These are phyloP conservation scores for Komagataella pastoris DNA, from an alignment of 805 yeast genomes.

Conservation along the genomic window DNA sequence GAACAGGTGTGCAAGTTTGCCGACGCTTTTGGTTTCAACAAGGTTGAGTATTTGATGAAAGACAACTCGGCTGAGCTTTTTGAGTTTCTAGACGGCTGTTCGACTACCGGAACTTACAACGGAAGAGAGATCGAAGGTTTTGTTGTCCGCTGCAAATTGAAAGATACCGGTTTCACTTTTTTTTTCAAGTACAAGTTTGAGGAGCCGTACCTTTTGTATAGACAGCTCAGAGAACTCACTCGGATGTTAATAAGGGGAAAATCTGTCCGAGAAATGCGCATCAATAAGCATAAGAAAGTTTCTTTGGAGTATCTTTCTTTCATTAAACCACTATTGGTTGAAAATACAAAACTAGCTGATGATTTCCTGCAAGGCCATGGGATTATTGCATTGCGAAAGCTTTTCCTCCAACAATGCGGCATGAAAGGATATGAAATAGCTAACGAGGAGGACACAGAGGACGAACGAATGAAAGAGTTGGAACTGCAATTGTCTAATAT, in stretches of 20 bases:
- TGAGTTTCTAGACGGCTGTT: constrained; percentile 38
- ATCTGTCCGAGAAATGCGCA: constrained; percentile 19
- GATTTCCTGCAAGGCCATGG: constrained; percentile 48
- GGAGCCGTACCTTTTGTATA: constrained; percentile 84
- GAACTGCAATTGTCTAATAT: constrained; percentile 5
- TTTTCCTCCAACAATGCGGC: constrained; percentile 41
- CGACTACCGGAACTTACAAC: constrained; percentile 57
- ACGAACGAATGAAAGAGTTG: constrained; percentile 11
- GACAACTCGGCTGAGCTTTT: constrained; percentile 27
- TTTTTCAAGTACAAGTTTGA: constrained; percentile 92
- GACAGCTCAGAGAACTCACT: constrained; percentile 85
- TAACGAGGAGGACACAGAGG: constrained; percentile 27
- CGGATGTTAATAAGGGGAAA: constrained; percentile 32
- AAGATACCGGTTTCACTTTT: constrained; percentile 26
- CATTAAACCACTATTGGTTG: constrained; percentile 39
- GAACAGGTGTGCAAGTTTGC: constrained; percentile 50
- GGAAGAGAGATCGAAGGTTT: constrained; percentile 83
- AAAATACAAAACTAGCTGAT: constrained; percentile 30
- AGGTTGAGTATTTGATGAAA: constrained; percentile 32
- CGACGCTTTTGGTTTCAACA: constrained; percentile 51
- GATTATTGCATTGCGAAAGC: constrained; percentile 57
- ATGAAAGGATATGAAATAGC: constrained; percentile 44
- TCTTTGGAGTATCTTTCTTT: constrained; percentile 60
- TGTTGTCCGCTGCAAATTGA: constrained; percentile 56
- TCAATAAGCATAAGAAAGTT: constrained; percentile 40